phyloP scores from a whole-genome alignment of 1,284 basidiomycete species.

The Athelia psychrophila region DNA sequence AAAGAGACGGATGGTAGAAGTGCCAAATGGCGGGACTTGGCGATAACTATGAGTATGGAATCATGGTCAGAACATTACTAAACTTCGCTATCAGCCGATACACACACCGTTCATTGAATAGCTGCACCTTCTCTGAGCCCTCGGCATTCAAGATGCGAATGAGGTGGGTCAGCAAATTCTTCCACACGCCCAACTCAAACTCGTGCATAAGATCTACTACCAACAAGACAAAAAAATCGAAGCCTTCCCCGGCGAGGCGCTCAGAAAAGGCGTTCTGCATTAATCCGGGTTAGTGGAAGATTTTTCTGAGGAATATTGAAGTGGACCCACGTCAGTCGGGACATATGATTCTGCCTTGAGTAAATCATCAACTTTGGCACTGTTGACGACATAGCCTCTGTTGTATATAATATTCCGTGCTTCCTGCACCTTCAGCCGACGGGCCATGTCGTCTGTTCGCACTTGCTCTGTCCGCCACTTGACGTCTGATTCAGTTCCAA shows the following conservation, averaged over 20 bases:
- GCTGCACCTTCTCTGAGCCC: conserved; percentile 5
- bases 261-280: not conserved
- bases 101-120: conserved; percentile 17
- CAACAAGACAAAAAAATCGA: conserved; percentile 17
- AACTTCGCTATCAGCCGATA: not conserved
- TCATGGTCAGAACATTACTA: not conserved
- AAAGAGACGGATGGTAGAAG: conserved; percentile 11
- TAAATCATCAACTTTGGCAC: conserved; percentile 5
- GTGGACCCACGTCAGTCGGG: conserved; percentile 11
- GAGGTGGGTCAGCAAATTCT: conserved; percentile 18
- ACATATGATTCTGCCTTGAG: conserved; percentile 12
- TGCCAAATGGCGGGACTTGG: conserved; percentile 19
- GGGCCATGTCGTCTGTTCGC: not conserved
- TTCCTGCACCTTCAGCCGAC: conserved; percentile 1
- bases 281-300: not conserved
- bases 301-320: not conserved
- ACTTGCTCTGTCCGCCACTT: not conserved
- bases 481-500: conserved; percentile 5
- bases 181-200: conserved; percentile 26
- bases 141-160: conserved; percentile 17
- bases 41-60: conserved; percentile 14
- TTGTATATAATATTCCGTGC: conserved; percentile 13
- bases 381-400: conserved; percentile 8
- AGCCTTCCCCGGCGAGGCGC: conserved; percentile 4
- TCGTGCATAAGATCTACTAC: conserved; percentile 24